Base-by-base conservation (phyloP, 805 yeast species). In the Candida broadrunensis region DNA sequence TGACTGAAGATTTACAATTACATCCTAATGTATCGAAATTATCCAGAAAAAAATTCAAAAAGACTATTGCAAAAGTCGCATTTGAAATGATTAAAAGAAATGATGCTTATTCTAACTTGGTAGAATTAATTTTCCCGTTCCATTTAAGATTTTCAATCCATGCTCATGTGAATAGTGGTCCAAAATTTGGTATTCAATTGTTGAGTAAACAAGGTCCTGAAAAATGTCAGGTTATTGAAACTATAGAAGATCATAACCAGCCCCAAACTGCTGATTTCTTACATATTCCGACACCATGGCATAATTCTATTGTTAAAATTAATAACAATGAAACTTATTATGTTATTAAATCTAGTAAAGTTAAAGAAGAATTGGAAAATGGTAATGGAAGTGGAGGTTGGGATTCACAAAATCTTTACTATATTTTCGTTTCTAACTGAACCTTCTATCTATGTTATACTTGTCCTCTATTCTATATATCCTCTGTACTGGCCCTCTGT, bases 241-340 rank as follows among this genome's bases (percentile, higher is more conserved):
- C 72, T n/a, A 55, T 78, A 25, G 74, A 72, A 37, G 64, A 63
- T 36, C 59, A 58, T 37, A 50, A 50, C 21, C 51, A 50, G 25
- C 82, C 78, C 2, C 52, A 52, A 20, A 70, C 62, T 51, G 78
- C 74, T 33, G 83, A 77, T 47, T 60, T 75, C 47, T 66, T 80
- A 42, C 85, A 80, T 54, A 78, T 80, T 43, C 84, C 85, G 37
- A 79, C 84, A 0, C 84, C 85, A 35, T 80, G 84, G 84, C 85
- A 79, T 56, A 80, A 80, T 48, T 63, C 77, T 38, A 70, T 79
- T 12, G 73, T 75, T 19, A 61, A 63, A 37, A 55, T 73, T 39
- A 67, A 64, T 35, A 71, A 67, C 24, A 56, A 56, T 26, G 54
- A 60, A n/a, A 39, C 42, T 13, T 47, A 44, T 25, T 49, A 42